Evolutionary conservation across 2,329 filamentous ascomycete genomes (phyloP), one percentile per base, ranked within the genome.

Genomic region (Fusarium musae): DNA sequence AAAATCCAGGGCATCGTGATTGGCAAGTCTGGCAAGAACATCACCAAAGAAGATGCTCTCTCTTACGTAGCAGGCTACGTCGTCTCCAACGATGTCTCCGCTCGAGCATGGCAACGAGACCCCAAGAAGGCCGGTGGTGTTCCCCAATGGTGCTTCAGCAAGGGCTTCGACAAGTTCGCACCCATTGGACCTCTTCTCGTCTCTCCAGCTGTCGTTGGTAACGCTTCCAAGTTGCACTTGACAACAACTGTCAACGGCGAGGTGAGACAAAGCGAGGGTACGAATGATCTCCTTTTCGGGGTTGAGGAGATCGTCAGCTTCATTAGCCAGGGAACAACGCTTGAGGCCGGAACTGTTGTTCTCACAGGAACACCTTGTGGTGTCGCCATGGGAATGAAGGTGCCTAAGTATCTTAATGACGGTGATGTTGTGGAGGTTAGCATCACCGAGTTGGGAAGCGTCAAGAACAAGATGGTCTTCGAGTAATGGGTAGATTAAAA

Each of bases 81-180:
- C 12, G 75, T 72, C 42, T 83, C 87, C 47, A 90, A 90, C 72
- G 88, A 90, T 56, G 80, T 89, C n/a, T 88, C 87, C 0, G 86
- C 87, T 0, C 79, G 88, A 16, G 85, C 86, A 47, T 82, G 84
- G 71, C 88, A 90, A 76, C 78, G 86, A 32, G 87, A 90, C 54
- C 87, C 88, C 6, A 79, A 76, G 12, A 80, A 80, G 40, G 82
- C 80, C 5, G 82, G 82, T 10, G 77, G 78, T 5, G 80, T 82
- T 9, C 81, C 81, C 1, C 88, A 90, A 64, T 90, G 87, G 79
- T 89, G 86, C 70, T 86, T 90, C 64, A 87, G 87, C 58, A 89
- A 89, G 77, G 87, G 84, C 1, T 83, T 85, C 10, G 87, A 90
- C 77, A 87, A 85, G 9, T 89, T 86, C 67, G 88, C 87, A 30